phyloP scores from a whole-genome alignment of 495 filamentous ascomycete species.

The Lasiosphaeria miniovina region DNA sequence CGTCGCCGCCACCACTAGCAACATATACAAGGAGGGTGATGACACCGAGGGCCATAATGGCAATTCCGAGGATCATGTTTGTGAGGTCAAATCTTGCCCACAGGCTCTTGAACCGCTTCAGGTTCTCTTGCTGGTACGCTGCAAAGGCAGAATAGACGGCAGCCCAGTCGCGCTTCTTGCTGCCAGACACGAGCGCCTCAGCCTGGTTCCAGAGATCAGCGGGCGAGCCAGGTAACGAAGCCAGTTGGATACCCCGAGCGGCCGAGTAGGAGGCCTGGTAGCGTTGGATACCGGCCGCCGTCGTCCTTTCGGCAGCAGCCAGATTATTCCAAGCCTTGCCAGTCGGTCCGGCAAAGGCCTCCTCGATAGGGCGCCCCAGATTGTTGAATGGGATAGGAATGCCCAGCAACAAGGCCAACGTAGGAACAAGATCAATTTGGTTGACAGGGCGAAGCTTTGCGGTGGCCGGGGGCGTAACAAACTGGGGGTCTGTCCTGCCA shows the following conservation, averaged over 20 bases:
- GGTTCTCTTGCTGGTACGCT: constrained; percentile 71
- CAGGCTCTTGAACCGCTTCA: constrained; percentile 75
- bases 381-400: constrained; percentile 97
- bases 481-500: constrained; percentile 65
- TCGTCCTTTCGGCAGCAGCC: constrained; percentile 67
- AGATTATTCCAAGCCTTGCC: constrained; percentile 72
- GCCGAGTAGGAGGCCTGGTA: constrained; percentile 67
- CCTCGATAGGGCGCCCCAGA: constrained; percentile 89
- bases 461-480: constrained; percentile 60
- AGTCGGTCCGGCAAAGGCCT: constrained; percentile 74
- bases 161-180: constrained; percentile 31
- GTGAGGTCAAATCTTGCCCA: constrained; percentile 89
- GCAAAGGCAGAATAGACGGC: constrained; percentile 58
- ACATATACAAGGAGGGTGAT: constrained; percentile 68
- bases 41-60: constrained; percentile 64
- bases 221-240: constrained; percentile 52
- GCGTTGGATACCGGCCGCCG: constrained; percentile 81
- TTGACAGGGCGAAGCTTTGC: constrained; percentile 80
- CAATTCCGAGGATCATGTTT: constrained; percentile 78
- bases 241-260: constrained; percentile 61
- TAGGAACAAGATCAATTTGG: constrained; percentile 95
- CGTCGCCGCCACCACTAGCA: constrained; percentile 43
- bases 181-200: constrained; percentile 31
- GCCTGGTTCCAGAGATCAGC: constrained; percentile 54
- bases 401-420: constrained; percentile 79